Percentiles rank a stretch among this genome's conserved stretches.
These are phyloP conservation scores for Nitzschia palea DNA, from an alignment of 108 stramenopile species.

Conservation along the genomic window DNA sequence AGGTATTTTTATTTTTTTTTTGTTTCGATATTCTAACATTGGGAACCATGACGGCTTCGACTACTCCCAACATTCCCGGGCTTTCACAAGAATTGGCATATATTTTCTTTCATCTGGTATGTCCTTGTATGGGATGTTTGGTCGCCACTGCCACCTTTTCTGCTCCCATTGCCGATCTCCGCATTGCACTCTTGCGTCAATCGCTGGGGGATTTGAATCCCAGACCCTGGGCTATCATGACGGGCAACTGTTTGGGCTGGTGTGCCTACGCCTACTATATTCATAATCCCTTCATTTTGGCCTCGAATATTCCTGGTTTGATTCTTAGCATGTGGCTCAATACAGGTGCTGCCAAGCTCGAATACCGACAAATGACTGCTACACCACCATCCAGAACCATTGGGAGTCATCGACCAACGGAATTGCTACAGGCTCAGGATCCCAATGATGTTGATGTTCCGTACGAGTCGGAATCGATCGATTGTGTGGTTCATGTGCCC, in stretches of 20 bases:
- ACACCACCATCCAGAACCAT: not conserved
- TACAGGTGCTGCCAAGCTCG: slow-evolving; percentile 61
- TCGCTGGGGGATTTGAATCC: slow-evolving; percentile 35
- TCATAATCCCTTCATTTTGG: slow-evolving; percentile 55
- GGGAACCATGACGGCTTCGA: too few relatives aligned
- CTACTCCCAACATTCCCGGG: too few relatives aligned
- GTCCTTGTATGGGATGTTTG: slow-evolving; percentile 42
- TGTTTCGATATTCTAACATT: too few relatives aligned
- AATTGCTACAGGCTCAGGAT: not conserved
- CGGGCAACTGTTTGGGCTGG: slow-evolving; percentile 64
- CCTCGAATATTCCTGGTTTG: slow-evolving; percentile 61
- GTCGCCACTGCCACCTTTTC: slow-evolving; percentile 34
- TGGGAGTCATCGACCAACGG: slow-evolving; percentile 2
- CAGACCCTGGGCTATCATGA: slow-evolving; percentile 69
- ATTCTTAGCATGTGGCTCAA: slow-evolving; percentile 62
- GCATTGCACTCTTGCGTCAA: slow-evolving; percentile 31
- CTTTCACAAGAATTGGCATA: not conserved
- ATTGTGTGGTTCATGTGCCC: not conserved
- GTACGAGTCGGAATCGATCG: not conserved
- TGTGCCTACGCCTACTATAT: slow-evolving; percentile 32
- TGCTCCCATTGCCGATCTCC: slow-evolving; percentile 37
- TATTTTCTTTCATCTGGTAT: slow-evolving; percentile 21
- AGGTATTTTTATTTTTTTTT: too few relatives aligned
- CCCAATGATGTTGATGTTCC: not conserved
- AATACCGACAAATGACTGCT: slow-evolving; percentile 34